Evolutionary conservation across 1,284 basidiomycete genomes (phyloP), one percentile per base, ranked within the genome.

Genomic region (Fomitopsis betulina): DNA sequence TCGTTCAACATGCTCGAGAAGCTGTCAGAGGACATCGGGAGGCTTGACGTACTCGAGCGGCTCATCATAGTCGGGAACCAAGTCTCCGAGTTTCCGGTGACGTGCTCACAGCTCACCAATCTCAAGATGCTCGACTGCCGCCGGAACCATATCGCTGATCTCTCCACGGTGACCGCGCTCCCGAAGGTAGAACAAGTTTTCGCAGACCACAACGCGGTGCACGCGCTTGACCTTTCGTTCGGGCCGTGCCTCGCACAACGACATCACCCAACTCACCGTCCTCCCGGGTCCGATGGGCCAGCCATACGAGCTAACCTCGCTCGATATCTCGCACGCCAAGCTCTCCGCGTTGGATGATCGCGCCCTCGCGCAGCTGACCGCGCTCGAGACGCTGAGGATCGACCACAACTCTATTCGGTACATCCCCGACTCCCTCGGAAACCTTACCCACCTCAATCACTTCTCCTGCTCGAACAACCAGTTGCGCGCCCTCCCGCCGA

Each of bases 401-500:
- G 88, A 94, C 70, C 87, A 93, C 75, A 97, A 99, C 74, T 85
- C 92, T 55, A 89, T 99, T 69, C 88, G 89, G 13, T 80, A 84
- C 6, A 83, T 99, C 37, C 95, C 96, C 0, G 87, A 94, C 40
- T 84, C 87, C 12, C 75, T 98, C 5, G 90, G 89, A 49, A 81
- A 85, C 17, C 83, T 98, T 27, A 76, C 75, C 19, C 82, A 82
- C 57, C 85, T 99, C 27, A 79, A 86, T 64, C 78, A 76, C 1
- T 82, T 99, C 3, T 91, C 90, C 4, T 94, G 93, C 68, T 93
- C 92, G 50, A 94, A 98, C 72, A 99, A 98, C 73, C 83, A 89
- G 66, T 81, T 99, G 8, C 85, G 86, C 50, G 75, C 81, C 17
- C 78, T 99, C 0, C 97, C 97, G 0, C 73, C 80, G 15, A 86